Conservation (phyloP, 441 rosid genomes). For the Raphanus hybrid region DNA sequence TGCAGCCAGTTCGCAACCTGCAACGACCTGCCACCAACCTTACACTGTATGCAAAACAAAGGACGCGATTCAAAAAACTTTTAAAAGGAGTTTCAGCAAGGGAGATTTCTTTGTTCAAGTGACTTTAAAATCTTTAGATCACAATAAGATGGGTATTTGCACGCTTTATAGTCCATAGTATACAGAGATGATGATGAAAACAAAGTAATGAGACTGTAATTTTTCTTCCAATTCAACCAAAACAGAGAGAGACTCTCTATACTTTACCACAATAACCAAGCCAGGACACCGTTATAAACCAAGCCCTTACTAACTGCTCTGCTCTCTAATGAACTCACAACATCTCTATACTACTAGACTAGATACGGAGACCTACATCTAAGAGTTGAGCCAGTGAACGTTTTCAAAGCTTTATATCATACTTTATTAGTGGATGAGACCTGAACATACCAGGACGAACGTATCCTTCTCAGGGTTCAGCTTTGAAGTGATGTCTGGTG, state of each 20-base stretch:
- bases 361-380: conserved; percentile 9
- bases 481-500: no score
- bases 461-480: no score
- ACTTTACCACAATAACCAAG: no score
- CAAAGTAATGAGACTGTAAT: not conserved
- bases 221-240: not conserved
- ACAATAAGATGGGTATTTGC: not conserved
- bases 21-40: not conserved
- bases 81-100: not conserved
- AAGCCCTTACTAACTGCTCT: not conserved
- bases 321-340: not conserved
- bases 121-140: not conserved
- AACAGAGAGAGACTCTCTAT: not conserved
- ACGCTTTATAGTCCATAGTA: not conserved
- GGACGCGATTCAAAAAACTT: not conserved
- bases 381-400: not conserved
- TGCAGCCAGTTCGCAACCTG: not conserved
- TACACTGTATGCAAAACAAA: conserved; percentile 56
- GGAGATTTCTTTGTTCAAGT: conserved; percentile 2
- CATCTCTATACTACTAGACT: conserved; percentile 4
- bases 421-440: no score
- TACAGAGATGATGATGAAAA: not conserved
- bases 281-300: not conserved
- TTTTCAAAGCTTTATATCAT: no score
- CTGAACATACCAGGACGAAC: no score